Percentiles rank a stretch among this genome's conserved stretches.
Evolutionary conservation across 495 filamentous ascomycete genomes (phyloP).

Genomic region (Clavariopsis aquatica): DNA sequence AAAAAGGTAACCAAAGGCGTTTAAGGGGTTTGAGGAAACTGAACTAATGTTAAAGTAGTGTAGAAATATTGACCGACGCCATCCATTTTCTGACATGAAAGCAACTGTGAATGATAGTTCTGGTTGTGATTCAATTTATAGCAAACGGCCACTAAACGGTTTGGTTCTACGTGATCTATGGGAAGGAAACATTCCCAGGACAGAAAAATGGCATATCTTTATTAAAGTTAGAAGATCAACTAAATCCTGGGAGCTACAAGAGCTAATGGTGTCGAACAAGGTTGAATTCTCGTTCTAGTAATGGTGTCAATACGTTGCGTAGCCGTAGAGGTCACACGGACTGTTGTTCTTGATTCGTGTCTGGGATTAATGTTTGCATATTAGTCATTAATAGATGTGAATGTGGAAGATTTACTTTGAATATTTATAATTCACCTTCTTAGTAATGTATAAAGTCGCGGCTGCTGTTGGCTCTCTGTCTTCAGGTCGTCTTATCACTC

Average conservation of each 20-base stretch:
- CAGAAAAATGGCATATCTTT: not conserved
- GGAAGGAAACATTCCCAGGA: not conserved
- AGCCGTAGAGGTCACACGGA: not conserved
- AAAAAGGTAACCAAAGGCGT: no score
- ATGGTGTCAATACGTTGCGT: not conserved
- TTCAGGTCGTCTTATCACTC: slow-evolving; percentile 6
- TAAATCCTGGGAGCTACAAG: not conserved
- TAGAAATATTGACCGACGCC: no score
- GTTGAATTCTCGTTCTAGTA: not conserved
- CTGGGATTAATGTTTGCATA: slow-evolving; percentile 3
- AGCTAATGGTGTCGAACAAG: not conserved
- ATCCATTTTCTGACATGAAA: no score
- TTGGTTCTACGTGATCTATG: no score
- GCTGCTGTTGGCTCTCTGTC: not conserved
- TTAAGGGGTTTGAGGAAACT: not conserved
- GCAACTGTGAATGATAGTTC: no score
- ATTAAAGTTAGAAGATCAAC: not conserved
- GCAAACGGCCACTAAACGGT: no score
- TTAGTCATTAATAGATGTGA: not conserved
- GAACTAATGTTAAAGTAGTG: not conserved
- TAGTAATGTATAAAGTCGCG: slow-evolving; percentile 14
- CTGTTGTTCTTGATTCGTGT: slow-evolving; percentile 9
- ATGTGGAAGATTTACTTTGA: slow-evolving; percentile 4
- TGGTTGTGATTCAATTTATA: no score
- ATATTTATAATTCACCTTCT: slow-evolving; percentile 13